These are phyloP conservation scores for Suillus americanus DNA, from an alignment of 768 basidiomycete genomes.

Conservation along the genomic window DNA sequence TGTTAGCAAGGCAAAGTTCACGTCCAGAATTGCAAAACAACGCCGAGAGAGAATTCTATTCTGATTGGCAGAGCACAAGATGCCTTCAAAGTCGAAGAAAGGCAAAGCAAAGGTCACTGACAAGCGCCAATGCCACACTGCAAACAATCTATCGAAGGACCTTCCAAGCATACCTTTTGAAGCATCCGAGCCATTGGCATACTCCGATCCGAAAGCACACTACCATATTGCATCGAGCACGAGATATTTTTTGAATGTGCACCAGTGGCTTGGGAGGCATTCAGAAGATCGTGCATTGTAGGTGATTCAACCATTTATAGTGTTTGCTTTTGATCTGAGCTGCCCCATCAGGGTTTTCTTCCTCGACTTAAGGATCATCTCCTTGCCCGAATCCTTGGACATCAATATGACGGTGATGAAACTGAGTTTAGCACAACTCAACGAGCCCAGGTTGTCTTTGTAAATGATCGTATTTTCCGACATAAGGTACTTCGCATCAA, in stretches of 20 bases:
- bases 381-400: conserved; percentile 8
- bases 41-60: conserved; percentile 12
- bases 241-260: conserved; percentile 7
- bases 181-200: conserved; percentile 9
- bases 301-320: conserved; percentile 12
- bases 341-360: conserved; percentile 20
- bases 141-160: background rate
- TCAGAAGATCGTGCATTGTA: conserved; percentile 10
- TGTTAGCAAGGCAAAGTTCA: conserved; percentile 35
- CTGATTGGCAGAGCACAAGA: background rate
- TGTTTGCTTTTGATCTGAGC: background rate
- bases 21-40: conserved; percentile 30
- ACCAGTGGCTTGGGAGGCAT: conserved; percentile 7
- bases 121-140: background rate
- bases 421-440: conserved; percentile 18
- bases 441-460: conserved; percentile 18
- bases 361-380: conserved; percentile 21
- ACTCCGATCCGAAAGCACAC: conserved; percentile 8
- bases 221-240: conserved; percentile 19
- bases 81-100: background rate
- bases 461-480: conserved; percentile 22
- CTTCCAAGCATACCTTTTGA: conserved; percentile 8
- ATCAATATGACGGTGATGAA: conserved; percentile 28
- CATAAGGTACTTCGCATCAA: conserved; percentile 29
- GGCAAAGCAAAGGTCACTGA: background rate